phyloP scores from a whole-genome alignment of 176 grass and related monocot genomes.

The Calamus simplicifolius region DNA sequence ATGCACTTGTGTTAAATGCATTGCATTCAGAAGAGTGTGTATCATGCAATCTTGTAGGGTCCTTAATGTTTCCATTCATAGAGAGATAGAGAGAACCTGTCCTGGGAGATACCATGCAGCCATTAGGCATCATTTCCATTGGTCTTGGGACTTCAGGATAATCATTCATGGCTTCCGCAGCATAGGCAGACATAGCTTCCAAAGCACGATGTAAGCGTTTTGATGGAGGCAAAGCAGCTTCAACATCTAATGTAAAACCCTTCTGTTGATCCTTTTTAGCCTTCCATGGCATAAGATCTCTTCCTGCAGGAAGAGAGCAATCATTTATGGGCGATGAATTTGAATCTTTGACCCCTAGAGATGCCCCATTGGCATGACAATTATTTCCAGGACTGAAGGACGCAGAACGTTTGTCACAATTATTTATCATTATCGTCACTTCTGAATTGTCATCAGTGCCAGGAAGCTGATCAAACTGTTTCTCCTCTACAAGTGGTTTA shows the following conservation, averaged over 20 bases:
- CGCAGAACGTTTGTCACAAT: slow-evolving; percentile 14
- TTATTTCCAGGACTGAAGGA: slow-evolving; percentile 21
- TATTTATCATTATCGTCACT: slow-evolving; percentile 21
- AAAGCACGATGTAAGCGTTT: slow-evolving; percentile 96
- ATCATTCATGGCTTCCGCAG: slow-evolving; percentile 40
- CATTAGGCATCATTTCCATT: slow-evolving; percentile 25
- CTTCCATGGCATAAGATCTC: slow-evolving; percentile 25
- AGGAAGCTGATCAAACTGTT: slow-evolving; percentile 24
- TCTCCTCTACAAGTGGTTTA: slow-evolving; percentile 33
- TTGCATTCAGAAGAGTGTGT: slow-evolving; percentile 23
- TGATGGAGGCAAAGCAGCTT: slow-evolving; percentile 95
- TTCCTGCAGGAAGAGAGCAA: slow-evolving; percentile 12
- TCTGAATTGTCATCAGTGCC: slow-evolving; percentile 21
- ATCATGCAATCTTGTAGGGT: slow-evolving; percentile 22
- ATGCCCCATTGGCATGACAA: slow-evolving; percentile 8
- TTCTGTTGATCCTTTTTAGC: slow-evolving; percentile 31
- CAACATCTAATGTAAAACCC: slow-evolving; percentile 42
- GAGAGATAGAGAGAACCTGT: slow-evolving; percentile 14
- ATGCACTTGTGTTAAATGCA: slow-evolving; percentile 11
- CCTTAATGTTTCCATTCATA: slow-evolving; percentile 21
- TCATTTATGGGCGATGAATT: slow-evolving; percentile 29
- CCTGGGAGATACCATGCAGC: slow-evolving; percentile 12
- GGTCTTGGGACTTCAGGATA: slow-evolving; percentile 25
- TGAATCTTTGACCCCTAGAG: slow-evolving; percentile 15
- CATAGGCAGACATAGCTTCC: slow-evolving; percentile 97